Conservation (phyloP, 75 land plant genomes). For the Sequoiadendron giganteum region DNA sequence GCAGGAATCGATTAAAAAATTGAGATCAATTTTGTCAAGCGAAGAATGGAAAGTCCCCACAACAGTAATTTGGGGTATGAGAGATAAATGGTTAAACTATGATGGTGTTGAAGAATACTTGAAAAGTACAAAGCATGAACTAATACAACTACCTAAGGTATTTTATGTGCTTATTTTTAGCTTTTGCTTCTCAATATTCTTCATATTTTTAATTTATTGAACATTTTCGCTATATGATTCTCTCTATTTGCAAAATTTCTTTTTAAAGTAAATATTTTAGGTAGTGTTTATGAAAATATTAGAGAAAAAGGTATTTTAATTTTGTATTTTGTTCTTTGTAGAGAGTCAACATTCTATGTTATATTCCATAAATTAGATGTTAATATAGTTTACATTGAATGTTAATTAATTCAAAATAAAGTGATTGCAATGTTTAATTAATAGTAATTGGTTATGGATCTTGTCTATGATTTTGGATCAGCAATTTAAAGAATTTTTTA, state of each 20-base stretch:
- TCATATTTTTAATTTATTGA: neutral
- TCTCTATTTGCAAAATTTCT: neutral
- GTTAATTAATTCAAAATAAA: neutral
- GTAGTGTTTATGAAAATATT: neutral
- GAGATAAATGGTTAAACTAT: conserved; percentile 33
- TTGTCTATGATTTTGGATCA: neutral
- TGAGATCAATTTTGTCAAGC: conserved; percentile 20
- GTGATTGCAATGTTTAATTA: neutral
- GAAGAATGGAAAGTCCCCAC: conserved; percentile 25
- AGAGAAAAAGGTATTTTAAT: neutral
- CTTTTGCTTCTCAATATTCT: neutral
- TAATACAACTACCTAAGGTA: conserved; percentile 38
- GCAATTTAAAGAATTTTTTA: neutral
- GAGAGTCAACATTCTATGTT: neutral
- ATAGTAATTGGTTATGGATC: neutral
- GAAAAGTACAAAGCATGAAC: conserved; percentile 17
- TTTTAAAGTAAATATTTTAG: neutral
- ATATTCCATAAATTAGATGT: neutral
- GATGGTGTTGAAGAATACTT: conserved; percentile 29
- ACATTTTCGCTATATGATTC: neutral
- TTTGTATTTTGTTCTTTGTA: too few species aligned
- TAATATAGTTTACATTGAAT: neutral
- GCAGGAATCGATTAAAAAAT: conserved; percentile 22
- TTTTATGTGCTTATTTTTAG: neutral
- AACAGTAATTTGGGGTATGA: conserved; percentile 33